Percentiles rank a stretch among this genome's conserved stretches.
These are phyloP conservation scores for Monosporascus sp. DNA, from an alignment of 2,329 filamentous ascomycete species.

Conservation along the genomic window DNA sequence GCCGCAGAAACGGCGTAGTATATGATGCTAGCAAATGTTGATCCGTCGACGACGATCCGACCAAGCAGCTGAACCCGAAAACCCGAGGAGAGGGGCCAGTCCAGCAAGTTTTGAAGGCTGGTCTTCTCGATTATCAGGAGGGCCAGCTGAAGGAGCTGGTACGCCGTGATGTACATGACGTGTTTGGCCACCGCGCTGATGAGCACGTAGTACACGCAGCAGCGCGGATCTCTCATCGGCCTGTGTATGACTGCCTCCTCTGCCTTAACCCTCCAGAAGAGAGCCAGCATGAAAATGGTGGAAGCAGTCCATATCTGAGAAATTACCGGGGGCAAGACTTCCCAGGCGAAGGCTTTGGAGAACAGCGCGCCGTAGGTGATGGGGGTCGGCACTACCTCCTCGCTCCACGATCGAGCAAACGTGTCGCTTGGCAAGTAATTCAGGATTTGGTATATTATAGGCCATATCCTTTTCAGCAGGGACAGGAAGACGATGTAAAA, in stretches of 20 bases:
- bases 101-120: not conserved
- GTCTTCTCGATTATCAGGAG: not conserved
- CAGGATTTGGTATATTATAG: no score
- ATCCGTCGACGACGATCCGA: not conserved
- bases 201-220: conserved; percentile 10
- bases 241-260: conserved; percentile 11
- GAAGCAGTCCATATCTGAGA: conserved; percentile 14
- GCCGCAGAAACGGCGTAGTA: conserved; percentile 3
- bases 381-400: conserved; percentile 8
- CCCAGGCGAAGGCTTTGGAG: conserved; percentile 7
- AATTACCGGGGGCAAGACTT: conserved; percentile 10
- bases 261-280: conserved; percentile 14
- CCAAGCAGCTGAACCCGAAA: not conserved
- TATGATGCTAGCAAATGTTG: not conserved
- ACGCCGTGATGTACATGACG: conserved; percentile 19
- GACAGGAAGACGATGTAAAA: not conserved
- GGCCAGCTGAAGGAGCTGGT: conserved; percentile 15
- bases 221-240: conserved; percentile 7
- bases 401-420: not conserved
- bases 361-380: not conserved
- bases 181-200: conserved; percentile 20
- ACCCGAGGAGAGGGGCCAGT: not conserved
- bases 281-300: conserved; percentile 12
- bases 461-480: not conserved
- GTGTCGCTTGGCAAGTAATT: no score